Base-by-base conservation (phyloP, 345 rosid genomes). In the Moringa oleifera region DNA sequence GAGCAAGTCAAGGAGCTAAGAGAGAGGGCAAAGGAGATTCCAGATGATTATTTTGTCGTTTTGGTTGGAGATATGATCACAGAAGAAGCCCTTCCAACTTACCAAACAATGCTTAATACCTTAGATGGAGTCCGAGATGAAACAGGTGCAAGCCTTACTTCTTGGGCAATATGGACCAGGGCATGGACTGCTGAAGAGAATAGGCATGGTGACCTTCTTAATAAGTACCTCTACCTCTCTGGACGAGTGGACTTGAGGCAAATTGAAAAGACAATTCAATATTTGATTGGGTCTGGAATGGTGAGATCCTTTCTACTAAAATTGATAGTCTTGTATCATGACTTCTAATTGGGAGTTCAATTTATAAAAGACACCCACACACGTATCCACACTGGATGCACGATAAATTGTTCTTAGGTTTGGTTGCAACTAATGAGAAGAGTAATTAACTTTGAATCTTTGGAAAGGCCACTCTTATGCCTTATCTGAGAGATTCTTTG, bases 21-120 rank as follows among this genome's bases (percentile, higher is more conserved):
- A 72, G 86, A 79, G 69, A 83, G 97, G 67, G 83, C 95, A 18
- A 85, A 71, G 70, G 97, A 86, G 73, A 70, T 90, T 46, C 97
- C 97, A 0, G 97, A 94, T 25, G 97, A 94, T 28, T 90, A 88
- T 75, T 90, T 88, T 55, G 88, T 89, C 45, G 89, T 83, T 50
- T 65, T 89, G 77, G 89, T 89, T 2, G 96, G 96, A 25, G 93
- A 89, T 58, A 89, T 89, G 93, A 75, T 89, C 81, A 86, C 96
- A 0, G 96, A 88, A 71, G 93, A 86, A 72, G 90, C 96, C 0
- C 94, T 89, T 66, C 96, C 96, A 0, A 85, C 96, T 41, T 87
- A 86, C 58, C 94, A 84, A 68, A 81, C 94, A 12, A 85, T 85
- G 89, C 68, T 89, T 51, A 87, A 89, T 65, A 87, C 94, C 52